These are phyloP conservation scores for Hysterium pulicare DNA, from an alignment of 2,329 filamentous ascomycete genomes.

Conservation along the genomic window DNA sequence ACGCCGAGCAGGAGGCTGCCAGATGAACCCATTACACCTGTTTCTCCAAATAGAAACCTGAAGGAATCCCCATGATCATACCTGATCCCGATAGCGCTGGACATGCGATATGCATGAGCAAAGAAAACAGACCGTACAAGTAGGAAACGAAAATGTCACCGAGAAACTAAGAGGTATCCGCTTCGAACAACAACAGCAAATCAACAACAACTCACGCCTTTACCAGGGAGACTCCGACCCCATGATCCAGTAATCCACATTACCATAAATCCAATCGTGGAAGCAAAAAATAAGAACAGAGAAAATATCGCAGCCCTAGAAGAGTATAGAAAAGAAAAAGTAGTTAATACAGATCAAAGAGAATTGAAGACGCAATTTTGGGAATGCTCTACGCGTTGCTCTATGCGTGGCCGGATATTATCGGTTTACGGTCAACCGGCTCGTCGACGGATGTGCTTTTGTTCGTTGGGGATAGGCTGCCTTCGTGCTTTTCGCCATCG, in stretches of 20 bases:
- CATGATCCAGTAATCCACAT: constrained; percentile 18
- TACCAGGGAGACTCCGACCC: constrained; percentile 17
- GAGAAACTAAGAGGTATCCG: constrained; percentile 34
- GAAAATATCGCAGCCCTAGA: constrained; percentile 21
- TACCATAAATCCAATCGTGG: constrained; percentile 20
- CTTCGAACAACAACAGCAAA: constrained; percentile 13
- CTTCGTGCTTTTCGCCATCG: constrained; percentile 29
- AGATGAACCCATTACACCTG: constrained; percentile 13
- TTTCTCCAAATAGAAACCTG: no score
- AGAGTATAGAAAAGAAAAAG: constrained; percentile 8
- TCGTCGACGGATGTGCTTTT: constrained; percentile 19
- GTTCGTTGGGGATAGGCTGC: constrained; percentile 26
- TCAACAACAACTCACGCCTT: constrained; percentile 8
- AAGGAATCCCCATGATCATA: constrained; percentile 13
- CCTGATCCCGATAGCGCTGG: constrained; percentile 9
- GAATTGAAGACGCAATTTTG: constrained; percentile 21
- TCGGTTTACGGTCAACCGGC: constrained; percentile 25
- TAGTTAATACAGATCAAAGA: constrained; percentile 35
- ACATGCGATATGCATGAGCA: constrained; percentile 19
- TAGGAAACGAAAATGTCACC: constrained; percentile 6
- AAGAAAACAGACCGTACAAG: constrained; percentile 6
- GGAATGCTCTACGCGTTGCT: no score
- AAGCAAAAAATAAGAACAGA: not conserved
- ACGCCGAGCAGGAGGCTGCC: constrained; percentile 10
- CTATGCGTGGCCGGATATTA: constrained; percentile 23